Evolutionary conservation across 2,329 filamentous ascomycete genomes (phyloP), one percentile per base, ranked within the genome.

Genomic region (Xylaria sp.): DNA sequence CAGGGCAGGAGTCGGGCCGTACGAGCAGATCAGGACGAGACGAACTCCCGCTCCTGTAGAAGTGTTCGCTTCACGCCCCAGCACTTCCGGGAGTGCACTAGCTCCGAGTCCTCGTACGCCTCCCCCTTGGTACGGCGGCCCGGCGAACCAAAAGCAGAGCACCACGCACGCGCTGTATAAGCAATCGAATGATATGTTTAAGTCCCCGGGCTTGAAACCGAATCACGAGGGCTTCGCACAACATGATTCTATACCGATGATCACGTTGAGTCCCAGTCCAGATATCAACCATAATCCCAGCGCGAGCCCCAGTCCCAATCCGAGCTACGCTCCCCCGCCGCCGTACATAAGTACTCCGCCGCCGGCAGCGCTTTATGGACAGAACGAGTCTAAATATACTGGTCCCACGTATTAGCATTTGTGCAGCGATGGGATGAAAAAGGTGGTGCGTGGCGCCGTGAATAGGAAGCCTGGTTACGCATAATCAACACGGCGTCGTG

Each of bases 241-340:
- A 6, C 65, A 57, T 15, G 57, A 58, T n/a, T 61, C 51, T 46
- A 67, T 67, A n/a, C 65, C 65, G 3, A 63, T 67, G 58, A 32
- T 20, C 20, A 57, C 51, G 20, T n/a, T 63, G 4, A 58, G n/a
- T 18, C 63, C 51, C 28, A 48, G 37, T 28, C 61, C 63, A 50
- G 52, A 28, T 10, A 15, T n/a, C 25, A 52, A n/a, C 37, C 46
- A 25, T 12, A 15, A 13, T 25, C 61, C 55, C 23, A 51, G 13
- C 23, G 46, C 51, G 2, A 34, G n/a, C 34, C 25, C 23, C 4
- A 55, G 15, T 20, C 55, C 46, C 2, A 46, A 46, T 46, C 7
- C 46, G 9, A 37, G 6, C 23, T 20, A 46, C 34, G n/a, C 52
- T 13, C 51, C 58, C 5, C 65, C 64, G 7, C 64, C 65, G 34